These are phyloP conservation scores for Lasiosphaeria miniovina DNA, from an alignment of 495 filamentous ascomycete genomes.

Conservation along the genomic window DNA sequence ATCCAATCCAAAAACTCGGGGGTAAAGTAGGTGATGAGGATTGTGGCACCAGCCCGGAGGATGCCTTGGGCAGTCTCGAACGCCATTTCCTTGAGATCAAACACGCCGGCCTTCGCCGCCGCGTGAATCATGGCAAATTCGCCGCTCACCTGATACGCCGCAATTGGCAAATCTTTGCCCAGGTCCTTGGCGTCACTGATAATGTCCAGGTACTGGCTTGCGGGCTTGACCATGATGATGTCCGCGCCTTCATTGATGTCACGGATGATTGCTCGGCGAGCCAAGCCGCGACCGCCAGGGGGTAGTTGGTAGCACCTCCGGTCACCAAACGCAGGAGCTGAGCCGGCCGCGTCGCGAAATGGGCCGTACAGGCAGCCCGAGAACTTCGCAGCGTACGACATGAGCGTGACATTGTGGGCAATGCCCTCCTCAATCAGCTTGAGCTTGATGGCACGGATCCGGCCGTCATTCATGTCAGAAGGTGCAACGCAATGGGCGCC, in stretches of 20 bases:
- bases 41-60: conserved; percentile 84
- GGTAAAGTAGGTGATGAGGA: conserved; percentile 90
- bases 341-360: conserved; percentile 94
- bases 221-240: conserved; percentile 99
- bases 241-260: conserved; percentile 94
- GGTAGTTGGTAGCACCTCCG: conserved; percentile 95
- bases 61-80: conserved; percentile 93
- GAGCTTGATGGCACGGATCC: conserved; percentile 92
- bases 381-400: conserved; percentile 98
- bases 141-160: conserved; percentile 94
- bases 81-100: conserved; percentile 92
- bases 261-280: conserved; percentile 82
- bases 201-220: conserved; percentile 90
- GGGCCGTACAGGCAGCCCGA: conserved; percentile 94
- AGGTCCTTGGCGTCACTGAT: conserved; percentile 94
- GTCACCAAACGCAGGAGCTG: conserved; percentile 88
- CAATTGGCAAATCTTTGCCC: conserved; percentile 82
- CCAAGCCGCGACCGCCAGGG: conserved; percentile 86
- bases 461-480: conserved; percentile 98
- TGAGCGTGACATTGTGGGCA: conserved; percentile 82
- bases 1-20: conserved; percentile 89
- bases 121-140: conserved; percentile 99
- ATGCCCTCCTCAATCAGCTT: conserved; percentile 91
- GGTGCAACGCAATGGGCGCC: conserved; percentile 96
- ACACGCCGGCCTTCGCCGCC: conserved; percentile 93